phyloP scores from a whole-genome alignment of 495 filamentous ascomycete species.

The Beverwykella pulmonaria region DNA sequence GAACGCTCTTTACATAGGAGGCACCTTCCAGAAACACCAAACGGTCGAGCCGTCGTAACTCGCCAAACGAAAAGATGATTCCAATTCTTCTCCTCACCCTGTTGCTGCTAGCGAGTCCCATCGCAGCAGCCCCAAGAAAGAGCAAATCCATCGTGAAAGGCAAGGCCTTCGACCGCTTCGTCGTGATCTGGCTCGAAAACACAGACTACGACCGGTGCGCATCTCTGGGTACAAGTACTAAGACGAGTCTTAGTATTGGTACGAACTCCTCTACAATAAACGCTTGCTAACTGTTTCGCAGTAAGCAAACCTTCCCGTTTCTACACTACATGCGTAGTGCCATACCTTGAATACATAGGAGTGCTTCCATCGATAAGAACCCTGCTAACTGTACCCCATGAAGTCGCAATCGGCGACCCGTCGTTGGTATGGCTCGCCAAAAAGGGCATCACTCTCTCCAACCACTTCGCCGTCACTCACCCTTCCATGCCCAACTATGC shows the following conservation, averaged over 20 bases:
- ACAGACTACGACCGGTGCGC: constrained; percentile 37
- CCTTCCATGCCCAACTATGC: constrained; percentile 49
- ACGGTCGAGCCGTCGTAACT: too few species aligned
- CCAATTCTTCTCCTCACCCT: neutral
- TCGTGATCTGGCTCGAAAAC: constrained; percentile 46
- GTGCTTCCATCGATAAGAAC: too few species aligned
- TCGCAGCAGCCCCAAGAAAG: constrained; percentile 1
- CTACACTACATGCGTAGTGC: too few species aligned
- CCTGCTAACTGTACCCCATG: neutral
- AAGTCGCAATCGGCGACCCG: constrained; percentile 41
- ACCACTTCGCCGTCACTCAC: constrained; percentile 58
- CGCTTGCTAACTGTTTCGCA: too few species aligned
- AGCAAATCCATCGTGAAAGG: constrained; percentile 45
- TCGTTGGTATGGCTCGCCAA: constrained; percentile 42
- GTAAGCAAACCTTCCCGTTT: too few species aligned
- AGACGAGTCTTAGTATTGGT: too few species aligned
- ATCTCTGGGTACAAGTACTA: too few species aligned
- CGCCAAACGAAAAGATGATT: neutral
- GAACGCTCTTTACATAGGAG: neutral
- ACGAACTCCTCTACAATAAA: too few species aligned
- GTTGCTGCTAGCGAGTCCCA: constrained; percentile 2
- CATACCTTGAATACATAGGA: too few species aligned
- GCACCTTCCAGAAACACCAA: too few species aligned
- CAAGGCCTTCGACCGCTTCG: constrained; percentile 42
- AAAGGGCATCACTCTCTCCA: constrained; percentile 41